phyloP scores from a whole-genome alignment of 1,139 yeast species.

The Pichia sp. region DNA sequence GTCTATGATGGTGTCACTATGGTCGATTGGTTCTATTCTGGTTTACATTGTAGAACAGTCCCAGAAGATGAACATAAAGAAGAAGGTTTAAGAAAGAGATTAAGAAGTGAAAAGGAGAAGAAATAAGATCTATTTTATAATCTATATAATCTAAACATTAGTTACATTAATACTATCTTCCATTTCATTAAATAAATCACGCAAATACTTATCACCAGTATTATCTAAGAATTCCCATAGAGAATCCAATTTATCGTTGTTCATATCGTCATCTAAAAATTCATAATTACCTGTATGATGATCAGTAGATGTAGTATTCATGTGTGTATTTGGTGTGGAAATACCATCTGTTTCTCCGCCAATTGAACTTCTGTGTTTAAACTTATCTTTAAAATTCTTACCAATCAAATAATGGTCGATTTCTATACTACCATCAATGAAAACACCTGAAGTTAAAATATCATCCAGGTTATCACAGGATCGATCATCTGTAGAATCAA shows the following conservation, averaged over 20 bases:
- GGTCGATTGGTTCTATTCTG: slow-evolving; percentile 32
- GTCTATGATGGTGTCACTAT: slow-evolving; percentile 22
- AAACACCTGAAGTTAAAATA: slow-evolving; percentile 9
- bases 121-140: slow-evolving; percentile 17
- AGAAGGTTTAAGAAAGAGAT: slow-evolving; percentile 25
- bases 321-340: neutral
- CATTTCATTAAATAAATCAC: slow-evolving; percentile 26
- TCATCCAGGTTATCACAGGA: neutral
- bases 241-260: slow-evolving; percentile 4
- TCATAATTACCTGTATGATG: neutral
- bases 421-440: slow-evolving; percentile 19
- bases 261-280: neutral
- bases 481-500: slow-evolving; percentile 9
- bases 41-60: slow-evolving; percentile 22
- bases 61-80: slow-evolving; percentile 23
- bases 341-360: slow-evolving; percentile 8
- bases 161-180: slow-evolving; percentile 18
- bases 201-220: slow-evolving; percentile 26
- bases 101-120: slow-evolving; percentile 20
- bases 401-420: slow-evolving; percentile 19
- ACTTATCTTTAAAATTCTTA: slow-evolving; percentile 7
- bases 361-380: slow-evolving; percentile 6
- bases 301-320: too few relatives aligned
- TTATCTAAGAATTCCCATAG: slow-evolving; percentile 28
- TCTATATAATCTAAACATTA: neutral